Conservation (phyloP, 2,329 filamentous ascomycete species). For the Arachnomyces sp. region DNA sequence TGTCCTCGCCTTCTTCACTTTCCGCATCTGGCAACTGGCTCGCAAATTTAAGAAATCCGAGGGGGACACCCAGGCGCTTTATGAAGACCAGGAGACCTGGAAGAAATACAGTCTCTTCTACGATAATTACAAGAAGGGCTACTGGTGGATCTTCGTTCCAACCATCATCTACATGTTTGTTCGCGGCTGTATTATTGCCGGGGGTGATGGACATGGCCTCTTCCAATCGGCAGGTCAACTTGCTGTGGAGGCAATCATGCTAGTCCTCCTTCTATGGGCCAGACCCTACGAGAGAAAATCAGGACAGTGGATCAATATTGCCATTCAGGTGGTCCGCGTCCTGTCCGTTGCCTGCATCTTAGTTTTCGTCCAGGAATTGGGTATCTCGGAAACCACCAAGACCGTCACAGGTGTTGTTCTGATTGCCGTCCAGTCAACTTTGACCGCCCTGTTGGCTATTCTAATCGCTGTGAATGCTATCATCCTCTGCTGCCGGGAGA, state of each 20-base stretch:
- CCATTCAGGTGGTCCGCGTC: slow-evolving; percentile 81
- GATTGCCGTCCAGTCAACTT: slow-evolving; percentile 78
- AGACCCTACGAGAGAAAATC: slow-evolving; percentile 82
- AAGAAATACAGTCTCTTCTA: slow-evolving; percentile 96
- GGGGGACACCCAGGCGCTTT: slow-evolving; percentile 66
- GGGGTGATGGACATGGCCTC: slow-evolving; percentile 76
- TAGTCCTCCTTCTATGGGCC: slow-evolving; percentile 72
- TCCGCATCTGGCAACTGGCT: slow-evolving; percentile 72
- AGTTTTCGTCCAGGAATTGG: slow-evolving; percentile 88
- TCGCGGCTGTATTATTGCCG: slow-evolving; percentile 79
- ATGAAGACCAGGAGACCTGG: slow-evolving; percentile 85
- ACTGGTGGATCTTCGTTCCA: slow-evolving; percentile 96
- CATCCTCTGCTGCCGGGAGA: slow-evolving; percentile 72
- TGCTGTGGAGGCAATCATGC: slow-evolving; percentile 70
- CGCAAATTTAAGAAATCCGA: slow-evolving; percentile 65
- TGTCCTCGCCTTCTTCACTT: slow-evolving; percentile 74
- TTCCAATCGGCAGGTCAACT: slow-evolving; percentile 73
- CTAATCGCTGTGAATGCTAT: slow-evolving; percentile 85
- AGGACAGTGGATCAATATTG: slow-evolving; percentile 86
- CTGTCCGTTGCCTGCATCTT: slow-evolving; percentile 83
- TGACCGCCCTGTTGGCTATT: slow-evolving; percentile 77
- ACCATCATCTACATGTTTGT: slow-evolving; percentile 83
- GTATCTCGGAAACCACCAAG: slow-evolving; percentile 83
- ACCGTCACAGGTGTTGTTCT: slow-evolving; percentile 89
- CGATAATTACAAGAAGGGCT: slow-evolving; percentile 85